A percentile compares a stretch with the other conserved stretches of the same genome.
phyloP scores from a whole-genome alignment of 495 filamentous ascomycete species.

The Trichoderma parareesei region DNA sequence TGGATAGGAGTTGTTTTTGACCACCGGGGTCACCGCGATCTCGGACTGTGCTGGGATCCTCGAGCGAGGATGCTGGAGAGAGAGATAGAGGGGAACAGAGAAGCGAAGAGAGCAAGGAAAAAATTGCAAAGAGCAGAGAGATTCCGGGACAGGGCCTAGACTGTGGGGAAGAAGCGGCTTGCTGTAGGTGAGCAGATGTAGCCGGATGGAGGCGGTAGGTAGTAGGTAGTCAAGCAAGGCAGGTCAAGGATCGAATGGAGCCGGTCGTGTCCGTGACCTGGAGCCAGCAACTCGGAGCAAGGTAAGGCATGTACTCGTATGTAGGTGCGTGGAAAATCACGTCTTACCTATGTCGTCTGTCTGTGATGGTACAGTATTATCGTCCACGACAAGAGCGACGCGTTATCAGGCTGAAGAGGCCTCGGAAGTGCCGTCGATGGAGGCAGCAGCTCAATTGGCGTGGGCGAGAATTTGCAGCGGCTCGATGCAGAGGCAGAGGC shows the following conservation, averaged over 20 bases:
- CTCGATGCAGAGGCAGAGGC: too few relatives aligned
- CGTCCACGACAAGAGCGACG: too few relatives aligned
- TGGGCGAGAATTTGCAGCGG: neutral
- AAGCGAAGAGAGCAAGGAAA: neutral
- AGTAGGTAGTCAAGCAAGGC: too few relatives aligned
- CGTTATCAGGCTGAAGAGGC: too few relatives aligned
- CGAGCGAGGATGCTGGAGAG: neutral
- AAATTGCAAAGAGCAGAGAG: neutral
- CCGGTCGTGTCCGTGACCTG: too few relatives aligned
- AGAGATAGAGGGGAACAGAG: neutral
- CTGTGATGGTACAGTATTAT: too few relatives aligned
- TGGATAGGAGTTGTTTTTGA: neutral
- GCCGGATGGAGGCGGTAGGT: neutral
- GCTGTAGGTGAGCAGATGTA: neutral
- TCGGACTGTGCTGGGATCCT: neutral
- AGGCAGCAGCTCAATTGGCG: neutral
- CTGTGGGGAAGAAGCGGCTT: slow-evolving; percentile 6
- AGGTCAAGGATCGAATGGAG: too few relatives aligned
- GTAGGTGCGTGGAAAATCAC: too few relatives aligned
- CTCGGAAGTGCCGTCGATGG: neutral
- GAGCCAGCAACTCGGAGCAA: too few relatives aligned
- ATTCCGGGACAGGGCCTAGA: neutral
- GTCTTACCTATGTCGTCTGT: too few relatives aligned
- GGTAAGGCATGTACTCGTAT: too few relatives aligned
- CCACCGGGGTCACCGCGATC: neutral